These are phyloP conservation scores for Pseudonitzschia multistriata DNA, from an alignment of 108 stramenopile species.

Conservation along the genomic window DNA sequence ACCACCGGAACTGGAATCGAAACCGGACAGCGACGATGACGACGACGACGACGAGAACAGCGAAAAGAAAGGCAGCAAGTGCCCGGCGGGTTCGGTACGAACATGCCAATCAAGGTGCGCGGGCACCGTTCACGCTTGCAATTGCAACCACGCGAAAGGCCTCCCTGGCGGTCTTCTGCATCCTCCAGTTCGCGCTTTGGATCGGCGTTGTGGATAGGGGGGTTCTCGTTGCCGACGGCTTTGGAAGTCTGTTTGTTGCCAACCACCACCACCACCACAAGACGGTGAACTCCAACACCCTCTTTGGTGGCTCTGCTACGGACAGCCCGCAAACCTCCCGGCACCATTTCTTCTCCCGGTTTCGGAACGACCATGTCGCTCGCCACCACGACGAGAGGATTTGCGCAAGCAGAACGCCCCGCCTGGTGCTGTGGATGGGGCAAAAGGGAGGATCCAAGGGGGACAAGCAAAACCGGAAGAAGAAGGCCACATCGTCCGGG, in stretches of 20 bases:
- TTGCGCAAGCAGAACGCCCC: not conserved
- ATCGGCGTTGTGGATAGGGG: not conserved
- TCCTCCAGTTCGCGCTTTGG: not conserved
- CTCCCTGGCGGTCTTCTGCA: not conserved
- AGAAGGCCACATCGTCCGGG: not conserved
- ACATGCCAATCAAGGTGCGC: too few relatives aligned
- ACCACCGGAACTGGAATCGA: not conserved
- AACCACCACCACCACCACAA: not conserved
- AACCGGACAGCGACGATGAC: not conserved
- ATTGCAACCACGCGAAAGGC: not conserved
- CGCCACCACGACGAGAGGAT: not conserved
- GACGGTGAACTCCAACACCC: too few relatives aligned
- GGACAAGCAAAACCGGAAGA: constrained; percentile 10
- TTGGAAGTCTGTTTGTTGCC: not conserved
- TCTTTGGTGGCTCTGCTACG: too few relatives aligned
- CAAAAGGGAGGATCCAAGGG: constrained; percentile 77
- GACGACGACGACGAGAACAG: not conserved
- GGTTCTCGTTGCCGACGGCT: not conserved
- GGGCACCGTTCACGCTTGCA: too few relatives aligned
- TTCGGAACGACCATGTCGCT: not conserved
- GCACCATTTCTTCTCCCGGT: not conserved
- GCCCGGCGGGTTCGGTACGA: too few relatives aligned
- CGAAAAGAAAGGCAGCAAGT: not conserved
- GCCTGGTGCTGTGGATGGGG: constrained; percentile 35
- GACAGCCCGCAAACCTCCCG: not conserved